Evolutionary conservation across 2,329 filamentous ascomycete species (phyloP).

Genomic region (Trichoderma brevicompactum): DNA sequence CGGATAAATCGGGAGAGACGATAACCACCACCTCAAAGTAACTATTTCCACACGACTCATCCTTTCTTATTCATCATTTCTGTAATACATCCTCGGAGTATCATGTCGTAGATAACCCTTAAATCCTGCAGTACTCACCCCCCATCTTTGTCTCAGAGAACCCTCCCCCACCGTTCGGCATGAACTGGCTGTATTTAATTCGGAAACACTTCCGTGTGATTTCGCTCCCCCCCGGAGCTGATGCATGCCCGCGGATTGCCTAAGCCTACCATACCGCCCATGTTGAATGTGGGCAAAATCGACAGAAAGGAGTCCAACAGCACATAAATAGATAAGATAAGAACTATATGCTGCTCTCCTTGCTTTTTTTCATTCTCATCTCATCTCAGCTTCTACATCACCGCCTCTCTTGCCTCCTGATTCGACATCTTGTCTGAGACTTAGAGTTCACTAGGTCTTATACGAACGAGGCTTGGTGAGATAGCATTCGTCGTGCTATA

Average conservation of each 20-base stretch:
- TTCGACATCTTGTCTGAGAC: background rate
- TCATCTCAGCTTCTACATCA: slow-evolving; percentile 7
- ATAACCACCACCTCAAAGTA: too few species aligned
- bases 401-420: background rate
- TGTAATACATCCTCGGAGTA: too few species aligned
- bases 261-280: too few species aligned
- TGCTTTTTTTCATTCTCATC: background rate
- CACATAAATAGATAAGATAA: background rate
- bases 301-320: too few species aligned
- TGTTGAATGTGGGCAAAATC: too few species aligned
- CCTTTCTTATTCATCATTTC: too few species aligned
- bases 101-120: background rate
- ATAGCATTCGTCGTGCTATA: background rate
- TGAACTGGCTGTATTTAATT: background rate
- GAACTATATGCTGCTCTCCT: background rate
- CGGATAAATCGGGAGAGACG: too few species aligned
- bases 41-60: too few species aligned
- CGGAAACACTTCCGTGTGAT: background rate
- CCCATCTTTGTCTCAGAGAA: background rate
- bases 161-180: slow-evolving; percentile 4
- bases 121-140: background rate
- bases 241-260: background rate
- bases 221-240: background rate
- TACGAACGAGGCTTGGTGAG: background rate
- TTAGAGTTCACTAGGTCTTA: slow-evolving; percentile 23